phyloP scores from a whole-genome alignment of 345 rosid species.

The Fremontodendron californicum region DNA sequence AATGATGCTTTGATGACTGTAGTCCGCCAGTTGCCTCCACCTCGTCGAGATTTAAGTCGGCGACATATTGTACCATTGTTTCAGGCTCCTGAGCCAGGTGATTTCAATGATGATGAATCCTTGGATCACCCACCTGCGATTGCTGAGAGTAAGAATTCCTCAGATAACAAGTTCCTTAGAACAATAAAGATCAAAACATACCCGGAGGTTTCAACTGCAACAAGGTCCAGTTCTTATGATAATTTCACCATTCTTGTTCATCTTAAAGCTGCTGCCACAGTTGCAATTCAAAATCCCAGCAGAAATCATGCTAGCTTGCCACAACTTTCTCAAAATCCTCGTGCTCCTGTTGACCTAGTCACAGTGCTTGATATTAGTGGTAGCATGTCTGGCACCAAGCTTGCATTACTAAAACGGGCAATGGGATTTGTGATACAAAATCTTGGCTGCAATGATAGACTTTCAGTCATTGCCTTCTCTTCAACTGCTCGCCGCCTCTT shows the following conservation, averaged over 20 bases:
- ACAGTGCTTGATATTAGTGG: constrained; percentile 95
- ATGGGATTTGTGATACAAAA: constrained; percentile 99
- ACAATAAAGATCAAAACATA: constrained; percentile 54
- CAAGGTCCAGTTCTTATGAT: constrained; percentile 45
- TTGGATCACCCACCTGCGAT: constrained; percentile 47
- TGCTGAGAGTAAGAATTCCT: constrained; percentile 30
- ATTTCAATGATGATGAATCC: constrained; percentile 71
- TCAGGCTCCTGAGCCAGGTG: constrained; percentile 63
- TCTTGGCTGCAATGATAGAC: constrained; percentile 83
- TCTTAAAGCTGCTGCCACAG: constrained; percentile 63
- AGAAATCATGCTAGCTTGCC: constrained; percentile 32
- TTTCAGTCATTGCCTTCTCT: constrained; percentile 95
- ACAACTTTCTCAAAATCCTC: constrained; percentile 44
- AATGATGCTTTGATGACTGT: constrained; percentile 54
- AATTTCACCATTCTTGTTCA: constrained; percentile 71
- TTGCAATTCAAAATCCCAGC: constrained; percentile 28
- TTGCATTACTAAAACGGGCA: constrained; percentile 91
- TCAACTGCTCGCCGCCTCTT: constrained; percentile 90
- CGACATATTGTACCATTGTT: constrained; percentile 46
- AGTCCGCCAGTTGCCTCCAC: constrained; percentile 48
- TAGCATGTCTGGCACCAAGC: constrained; percentile 98
- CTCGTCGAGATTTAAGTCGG: constrained; percentile 50
- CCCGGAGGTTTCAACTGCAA: constrained; percentile 72
- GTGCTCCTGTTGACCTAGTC: constrained; percentile 83
- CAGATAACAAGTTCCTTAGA: constrained; percentile 29